These are phyloP conservation scores for Lophiotrema nucula DNA, from an alignment of 495 filamentous ascomycete genomes.

Conservation along the genomic window DNA sequence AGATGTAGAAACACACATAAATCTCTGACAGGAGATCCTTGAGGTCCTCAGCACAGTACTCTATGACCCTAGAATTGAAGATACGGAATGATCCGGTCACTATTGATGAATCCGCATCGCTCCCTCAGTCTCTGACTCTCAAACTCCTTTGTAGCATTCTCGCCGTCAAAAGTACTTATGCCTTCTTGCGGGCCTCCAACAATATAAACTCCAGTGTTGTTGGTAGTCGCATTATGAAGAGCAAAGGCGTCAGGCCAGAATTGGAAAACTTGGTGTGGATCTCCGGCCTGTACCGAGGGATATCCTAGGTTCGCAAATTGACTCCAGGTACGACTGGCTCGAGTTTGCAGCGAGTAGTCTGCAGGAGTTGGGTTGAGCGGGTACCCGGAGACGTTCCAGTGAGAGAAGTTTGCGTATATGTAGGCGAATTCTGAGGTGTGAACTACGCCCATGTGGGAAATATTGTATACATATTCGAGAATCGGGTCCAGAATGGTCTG, in stretches of 20 bases:
- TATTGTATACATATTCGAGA: neutral
- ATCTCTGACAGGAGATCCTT: too few relatives aligned
- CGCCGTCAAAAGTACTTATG: neutral
- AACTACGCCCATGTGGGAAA: conserved; percentile 9
- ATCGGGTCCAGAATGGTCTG: conserved; percentile 21
- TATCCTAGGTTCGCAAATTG: neutral
- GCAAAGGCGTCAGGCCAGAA: conserved; percentile 1
- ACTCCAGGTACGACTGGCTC: conserved; percentile 7
- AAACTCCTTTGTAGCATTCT: neutral
- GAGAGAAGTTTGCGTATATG: conserved; percentile 15
- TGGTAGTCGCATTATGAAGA: neutral
- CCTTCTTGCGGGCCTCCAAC: conserved; percentile 22
- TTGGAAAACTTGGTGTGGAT: neutral
- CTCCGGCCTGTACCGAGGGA: neutral
- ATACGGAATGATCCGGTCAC: conserved; percentile 3
- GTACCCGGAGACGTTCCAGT: conserved; percentile 2
- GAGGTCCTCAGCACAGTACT: too few relatives aligned
- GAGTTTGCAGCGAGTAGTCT: conserved; percentile 1
- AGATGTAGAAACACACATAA: too few relatives aligned
- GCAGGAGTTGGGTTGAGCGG: conserved; percentile 3
- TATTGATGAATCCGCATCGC: conserved; percentile 22
- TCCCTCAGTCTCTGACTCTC: conserved; percentile 14
- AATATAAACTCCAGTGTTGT: conserved; percentile 1
- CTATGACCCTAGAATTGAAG: too few relatives aligned
- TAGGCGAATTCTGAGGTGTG: conserved; percentile 24